Percentiles rank a stretch among this genome's conserved stretches.
These are phyloP conservation scores for Ustilago tritici DNA, from an alignment of 1,284 basidiomycete species.

Conservation along the genomic window DNA sequence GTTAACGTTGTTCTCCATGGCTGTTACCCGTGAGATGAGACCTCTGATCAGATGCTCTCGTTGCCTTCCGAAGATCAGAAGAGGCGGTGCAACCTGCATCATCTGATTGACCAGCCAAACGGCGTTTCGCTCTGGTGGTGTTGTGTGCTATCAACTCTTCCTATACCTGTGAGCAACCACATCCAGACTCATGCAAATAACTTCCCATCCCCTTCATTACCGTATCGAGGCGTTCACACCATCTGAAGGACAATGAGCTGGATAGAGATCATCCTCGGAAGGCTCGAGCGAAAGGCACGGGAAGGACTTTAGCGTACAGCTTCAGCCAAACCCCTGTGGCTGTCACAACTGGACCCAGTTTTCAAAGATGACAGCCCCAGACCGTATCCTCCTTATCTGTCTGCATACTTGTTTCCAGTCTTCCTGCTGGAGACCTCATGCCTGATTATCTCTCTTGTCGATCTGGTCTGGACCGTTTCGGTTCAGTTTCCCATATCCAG, in stretches of 20 bases:
- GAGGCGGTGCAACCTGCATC: neutral
- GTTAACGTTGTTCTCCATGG: neutral
- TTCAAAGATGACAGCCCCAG: neutral
- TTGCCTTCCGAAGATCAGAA: too few relatives aligned
- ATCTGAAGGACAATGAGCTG: too few relatives aligned
- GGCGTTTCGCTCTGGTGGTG: too few relatives aligned
- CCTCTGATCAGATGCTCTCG: neutral
- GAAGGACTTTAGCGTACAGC: neutral
- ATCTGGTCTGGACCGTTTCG: constrained; percentile 2
- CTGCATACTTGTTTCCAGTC: neutral
- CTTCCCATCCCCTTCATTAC: too few relatives aligned
- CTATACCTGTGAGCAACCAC: too few relatives aligned
- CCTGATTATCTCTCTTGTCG: neutral
- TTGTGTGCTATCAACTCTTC: too few relatives aligned
- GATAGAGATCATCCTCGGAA: neutral
- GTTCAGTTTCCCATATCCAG: constrained; percentile 1
- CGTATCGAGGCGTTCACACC: too few relatives aligned
- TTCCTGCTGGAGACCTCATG: neutral
- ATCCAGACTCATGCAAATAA: too few relatives aligned
- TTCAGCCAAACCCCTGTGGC: neutral
- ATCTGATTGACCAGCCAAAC: constrained; percentile 5
- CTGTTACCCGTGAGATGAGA: neutral
- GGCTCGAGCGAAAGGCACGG: neutral
- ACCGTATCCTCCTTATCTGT: neutral
- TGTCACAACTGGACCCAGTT: too few relatives aligned